Conservation (phyloP, 352 stramenopile species). For the Pythium dissotocum region DNA sequence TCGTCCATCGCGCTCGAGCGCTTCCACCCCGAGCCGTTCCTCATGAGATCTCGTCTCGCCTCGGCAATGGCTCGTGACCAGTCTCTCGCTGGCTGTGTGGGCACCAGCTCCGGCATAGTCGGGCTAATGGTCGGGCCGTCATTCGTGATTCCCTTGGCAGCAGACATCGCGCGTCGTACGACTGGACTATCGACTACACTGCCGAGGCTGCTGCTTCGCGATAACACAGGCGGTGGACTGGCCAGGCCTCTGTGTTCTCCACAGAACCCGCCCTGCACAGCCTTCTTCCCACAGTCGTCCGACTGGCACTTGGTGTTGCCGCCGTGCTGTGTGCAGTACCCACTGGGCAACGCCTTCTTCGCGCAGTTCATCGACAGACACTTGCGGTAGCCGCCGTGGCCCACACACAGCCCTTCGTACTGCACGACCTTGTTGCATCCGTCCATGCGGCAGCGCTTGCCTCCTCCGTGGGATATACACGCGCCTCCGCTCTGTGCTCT, state of each 20-base stretch:
- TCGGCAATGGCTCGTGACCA: constrained; percentile 21
- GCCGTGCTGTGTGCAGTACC: constrained; percentile 49
- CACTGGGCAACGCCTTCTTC: constrained; percentile 48
- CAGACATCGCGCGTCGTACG: neutral
- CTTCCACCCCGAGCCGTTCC: neutral
- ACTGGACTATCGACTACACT: constrained; percentile 2
- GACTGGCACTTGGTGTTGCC: constrained; percentile 41
- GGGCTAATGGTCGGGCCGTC: constrained; percentile 19
- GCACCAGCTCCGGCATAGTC: constrained; percentile 1
- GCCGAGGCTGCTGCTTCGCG: neutral
- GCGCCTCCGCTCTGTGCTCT: constrained; percentile 42
- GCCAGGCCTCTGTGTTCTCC: constrained; percentile 33
- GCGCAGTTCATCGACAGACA: constrained; percentile 48
- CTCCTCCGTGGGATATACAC: constrained; percentile 49
- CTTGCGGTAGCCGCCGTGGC: constrained; percentile 53
- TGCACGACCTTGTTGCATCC: constrained; percentile 69
- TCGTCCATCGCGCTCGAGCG: neutral
- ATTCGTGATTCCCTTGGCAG: neutral
- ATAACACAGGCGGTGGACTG: constrained; percentile 9
- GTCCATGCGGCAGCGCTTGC: constrained; percentile 48
- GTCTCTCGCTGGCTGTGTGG: neutral
- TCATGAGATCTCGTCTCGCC: constrained; percentile 2
- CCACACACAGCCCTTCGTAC: constrained; percentile 58
- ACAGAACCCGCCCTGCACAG: constrained; percentile 40
- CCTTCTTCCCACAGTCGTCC: constrained; percentile 37